A percentile compares a stretch with the other conserved stretches of the same genome.
These are phyloP conservation scores for Aspergillus ibericus DNA, from an alignment of 2,329 filamentous ascomycete genomes.

Conservation along the genomic window DNA sequence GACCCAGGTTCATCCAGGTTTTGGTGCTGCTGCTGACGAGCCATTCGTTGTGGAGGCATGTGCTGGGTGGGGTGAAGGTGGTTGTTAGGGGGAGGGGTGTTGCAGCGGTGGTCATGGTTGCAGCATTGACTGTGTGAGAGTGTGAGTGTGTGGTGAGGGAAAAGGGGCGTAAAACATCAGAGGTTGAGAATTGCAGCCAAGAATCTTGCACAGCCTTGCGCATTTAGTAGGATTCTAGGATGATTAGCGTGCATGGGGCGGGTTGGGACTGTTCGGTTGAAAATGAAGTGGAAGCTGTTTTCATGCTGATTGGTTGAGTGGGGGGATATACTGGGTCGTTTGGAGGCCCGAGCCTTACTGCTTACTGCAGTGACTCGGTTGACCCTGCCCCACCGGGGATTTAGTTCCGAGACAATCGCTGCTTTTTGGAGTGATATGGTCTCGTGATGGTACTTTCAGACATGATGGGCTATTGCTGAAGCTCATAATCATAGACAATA, in stretches of 20 bases:
- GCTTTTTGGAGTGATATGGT: too few species aligned
- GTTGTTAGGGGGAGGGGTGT: neutral
- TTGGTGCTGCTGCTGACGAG: neutral
- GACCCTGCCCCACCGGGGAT: neutral
- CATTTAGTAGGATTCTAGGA: neutral
- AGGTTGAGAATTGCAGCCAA: neutral
- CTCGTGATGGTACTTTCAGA: too few species aligned
- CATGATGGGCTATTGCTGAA: too few species aligned
- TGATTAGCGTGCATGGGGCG: neutral
- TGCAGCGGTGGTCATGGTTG: neutral
- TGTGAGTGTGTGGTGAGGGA: neutral
- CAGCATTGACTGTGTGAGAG: neutral
- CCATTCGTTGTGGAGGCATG: neutral
- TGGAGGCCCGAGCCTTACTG: neutral
- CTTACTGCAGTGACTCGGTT: too few species aligned
- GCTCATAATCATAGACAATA: too few species aligned
- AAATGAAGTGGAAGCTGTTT: neutral
- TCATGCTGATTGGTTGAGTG: neutral
- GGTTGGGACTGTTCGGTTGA: neutral
- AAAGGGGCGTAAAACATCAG: neutral
- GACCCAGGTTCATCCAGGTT: slow-evolving; percentile 1
- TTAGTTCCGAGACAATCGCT: too few species aligned
- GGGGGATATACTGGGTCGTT: neutral
- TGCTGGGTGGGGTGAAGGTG: neutral
- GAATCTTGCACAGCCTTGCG: neutral